Percentiles rank a stretch among this genome's conserved stretches.
phyloP scores from a whole-genome alignment of 495 filamentous ascomycete species.

The Rhizodiscina lignyota region DNA sequence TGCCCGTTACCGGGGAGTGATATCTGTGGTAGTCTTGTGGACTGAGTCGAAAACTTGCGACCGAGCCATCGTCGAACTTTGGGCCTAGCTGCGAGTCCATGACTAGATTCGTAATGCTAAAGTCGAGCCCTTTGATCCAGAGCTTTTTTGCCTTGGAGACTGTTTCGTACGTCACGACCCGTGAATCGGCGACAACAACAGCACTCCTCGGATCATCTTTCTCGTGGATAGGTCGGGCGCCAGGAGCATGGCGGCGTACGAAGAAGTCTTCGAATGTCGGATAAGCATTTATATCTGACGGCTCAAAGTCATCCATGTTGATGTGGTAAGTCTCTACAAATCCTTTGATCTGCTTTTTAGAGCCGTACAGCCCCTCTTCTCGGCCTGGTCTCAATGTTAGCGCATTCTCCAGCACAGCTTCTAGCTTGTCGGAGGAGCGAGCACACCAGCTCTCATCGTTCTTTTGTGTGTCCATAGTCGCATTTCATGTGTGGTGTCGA shows the following conservation, averaged over 20 bases:
- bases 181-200: conserved; percentile 26
- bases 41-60: conserved; percentile 26
- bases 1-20: conserved; percentile 29
- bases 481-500: conserved; percentile 21
- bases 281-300: conserved; percentile 19
- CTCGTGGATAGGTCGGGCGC: conserved; percentile 21
- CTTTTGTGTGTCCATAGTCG: conserved; percentile 20
- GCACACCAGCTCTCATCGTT: conserved; percentile 1
- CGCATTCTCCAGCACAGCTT: not conserved
- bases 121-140: conserved; percentile 30
- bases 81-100: conserved; percentile 18
- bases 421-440: not conserved
- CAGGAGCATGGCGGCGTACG: conserved; percentile 23
- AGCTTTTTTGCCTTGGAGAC: conserved; percentile 23
- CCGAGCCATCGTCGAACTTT: conserved; percentile 22
- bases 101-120: conserved; percentile 24
- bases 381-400: not conserved
- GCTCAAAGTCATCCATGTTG: conserved; percentile 23
- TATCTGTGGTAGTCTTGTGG: conserved; percentile 33
- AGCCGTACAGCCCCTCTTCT: conserved; percentile 1
- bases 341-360: conserved; percentile 14
- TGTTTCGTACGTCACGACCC: conserved; percentile 21
- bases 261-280: conserved; percentile 27
- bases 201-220: conserved; percentile 18
- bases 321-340: conserved; percentile 25